Percentiles rank a stretch among this genome's conserved stretches.
Conservation (phyloP, 257 asterid genomes). For the Coffea canephora region DNA sequence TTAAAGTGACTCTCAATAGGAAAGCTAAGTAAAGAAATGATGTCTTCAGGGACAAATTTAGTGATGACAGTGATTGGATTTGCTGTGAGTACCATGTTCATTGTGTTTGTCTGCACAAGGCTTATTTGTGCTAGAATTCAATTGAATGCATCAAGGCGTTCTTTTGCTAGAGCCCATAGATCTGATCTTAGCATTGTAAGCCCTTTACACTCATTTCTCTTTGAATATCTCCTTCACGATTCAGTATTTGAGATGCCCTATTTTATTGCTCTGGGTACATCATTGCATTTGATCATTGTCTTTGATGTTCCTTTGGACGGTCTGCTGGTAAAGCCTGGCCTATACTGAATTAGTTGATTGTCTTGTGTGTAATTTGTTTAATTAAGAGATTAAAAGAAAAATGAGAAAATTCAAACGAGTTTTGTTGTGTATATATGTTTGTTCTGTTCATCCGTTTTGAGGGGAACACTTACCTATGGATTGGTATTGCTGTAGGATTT, state of each 20-base stretch:
- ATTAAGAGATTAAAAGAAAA: background rate
- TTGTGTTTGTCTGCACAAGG: conserved; percentile 84
- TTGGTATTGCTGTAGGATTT: conserved; percentile 1
- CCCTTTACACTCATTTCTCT: conserved; percentile 14
- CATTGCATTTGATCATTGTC: conserved; percentile 4
- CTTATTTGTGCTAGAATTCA: conserved; percentile 78
- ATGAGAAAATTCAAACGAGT: background rate
- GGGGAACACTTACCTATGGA: background rate
- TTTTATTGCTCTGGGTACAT: conserved; percentile 5
- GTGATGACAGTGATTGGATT: conserved; percentile 93
- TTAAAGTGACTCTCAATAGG: conserved; percentile 24
- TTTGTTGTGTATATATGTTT: conserved; percentile 6
- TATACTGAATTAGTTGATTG: background rate
- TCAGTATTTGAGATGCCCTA: conserved; percentile 14
- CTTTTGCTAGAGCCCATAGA: conserved; percentile 47
- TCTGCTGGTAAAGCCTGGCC: background rate
- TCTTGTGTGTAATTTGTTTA: background rate
- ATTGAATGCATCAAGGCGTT: conserved; percentile 45
- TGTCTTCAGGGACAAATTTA: conserved; percentile 62
- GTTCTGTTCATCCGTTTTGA: background rate
- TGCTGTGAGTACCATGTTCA: conserved; percentile 65
- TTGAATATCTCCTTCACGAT: background rate
- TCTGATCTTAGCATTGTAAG: conserved; percentile 78
- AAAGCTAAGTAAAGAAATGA: conserved; percentile 26
- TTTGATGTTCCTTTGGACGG: background rate